Base-by-base conservation (phyloP, 129 eudicot genomes). In the Lactuca saligna region DNA sequence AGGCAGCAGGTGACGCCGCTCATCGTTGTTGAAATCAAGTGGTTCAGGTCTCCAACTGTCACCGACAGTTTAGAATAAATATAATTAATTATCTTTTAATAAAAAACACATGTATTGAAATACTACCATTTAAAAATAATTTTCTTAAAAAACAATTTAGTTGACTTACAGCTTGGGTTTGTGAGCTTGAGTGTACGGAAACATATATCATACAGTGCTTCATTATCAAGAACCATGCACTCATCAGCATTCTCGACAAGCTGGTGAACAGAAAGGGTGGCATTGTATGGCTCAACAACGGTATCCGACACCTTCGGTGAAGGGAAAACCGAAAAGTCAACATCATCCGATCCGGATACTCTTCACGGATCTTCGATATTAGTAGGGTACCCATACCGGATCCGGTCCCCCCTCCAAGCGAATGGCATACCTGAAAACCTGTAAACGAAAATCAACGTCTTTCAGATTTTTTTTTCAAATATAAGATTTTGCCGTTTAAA, bases 401-500 rank as follows among this genome's bases (percentile, higher is more conserved):
- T 54, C 91, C 89, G 3, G 95, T 88, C 2, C 90, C 95, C 10
- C 95, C 91, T 80, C 91, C 96, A 34, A 88, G 79, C 3, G 96
- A 89, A 72, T 89, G 96, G 39, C 93, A 89, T 68, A 89, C n/a
- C 68, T 89, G 96, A 61, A 89, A 89, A 63, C 96, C 93, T 89
- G 50, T 42, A 13, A 56, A 34, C 48, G 0, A 59, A 64, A 3
- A 61, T 46, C 9, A 32, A 25, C 2, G 29, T 17, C 2, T 32
- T 31, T 12, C 5, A 17, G 14, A 12, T 53, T 14, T 35, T 61
- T 35, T 61, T 3, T 46, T 50, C 8, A 57, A 57, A 57, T 4
- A 15, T 15, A 6, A 31, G 3, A 17, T 8, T 13, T 61, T 31
- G 13, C n/a, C 32, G 16, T 6, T 5, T 12, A 17, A 17, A 14